Conservation (phyloP, 2,329 filamentous ascomycete genomes). For the Neofusicoccum parvum region DNA sequence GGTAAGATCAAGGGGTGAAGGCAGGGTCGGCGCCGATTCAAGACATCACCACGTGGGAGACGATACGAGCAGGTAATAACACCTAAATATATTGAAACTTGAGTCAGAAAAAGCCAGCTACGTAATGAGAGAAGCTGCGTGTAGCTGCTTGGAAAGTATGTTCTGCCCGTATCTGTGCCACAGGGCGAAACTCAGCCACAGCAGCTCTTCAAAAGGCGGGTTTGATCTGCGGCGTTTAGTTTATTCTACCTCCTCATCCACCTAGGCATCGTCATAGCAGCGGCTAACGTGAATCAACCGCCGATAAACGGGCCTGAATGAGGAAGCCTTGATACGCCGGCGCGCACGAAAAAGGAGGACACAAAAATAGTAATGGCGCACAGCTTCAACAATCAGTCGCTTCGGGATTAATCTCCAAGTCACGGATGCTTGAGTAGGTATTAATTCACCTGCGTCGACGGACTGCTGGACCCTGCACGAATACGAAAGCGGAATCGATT, state of each 20-base stretch:
- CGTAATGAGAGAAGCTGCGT: background rate
- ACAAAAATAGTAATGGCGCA: too few species aligned
- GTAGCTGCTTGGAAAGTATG: constrained; percentile 36
- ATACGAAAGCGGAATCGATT: too few species aligned
- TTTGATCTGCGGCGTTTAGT: constrained; percentile 27
- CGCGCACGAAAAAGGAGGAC: background rate
- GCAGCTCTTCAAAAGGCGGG: constrained; percentile 64
- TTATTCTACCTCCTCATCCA: constrained; percentile 49
- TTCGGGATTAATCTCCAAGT: too few species aligned
- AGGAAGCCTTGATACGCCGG: constrained; percentile 48
- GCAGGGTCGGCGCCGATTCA: too few species aligned
- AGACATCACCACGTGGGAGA: too few species aligned
- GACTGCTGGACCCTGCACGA: too few species aligned
- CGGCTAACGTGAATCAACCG: background rate
- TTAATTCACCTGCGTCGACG: too few species aligned
- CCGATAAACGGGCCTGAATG: constrained; percentile 34
- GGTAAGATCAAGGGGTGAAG: too few species aligned
- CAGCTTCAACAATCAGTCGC: too few species aligned
- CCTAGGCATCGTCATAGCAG: constrained; percentile 23
- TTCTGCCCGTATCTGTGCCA: constrained; percentile 71
- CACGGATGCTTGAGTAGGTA: too few species aligned
- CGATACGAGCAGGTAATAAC: too few species aligned
- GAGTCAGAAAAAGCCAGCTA: background rate
- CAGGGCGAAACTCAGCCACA: constrained; percentile 58
- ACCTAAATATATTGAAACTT: too few species aligned